Conservation (phyloP, 257 asterid species). For the Eucommia ulmoides region DNA sequence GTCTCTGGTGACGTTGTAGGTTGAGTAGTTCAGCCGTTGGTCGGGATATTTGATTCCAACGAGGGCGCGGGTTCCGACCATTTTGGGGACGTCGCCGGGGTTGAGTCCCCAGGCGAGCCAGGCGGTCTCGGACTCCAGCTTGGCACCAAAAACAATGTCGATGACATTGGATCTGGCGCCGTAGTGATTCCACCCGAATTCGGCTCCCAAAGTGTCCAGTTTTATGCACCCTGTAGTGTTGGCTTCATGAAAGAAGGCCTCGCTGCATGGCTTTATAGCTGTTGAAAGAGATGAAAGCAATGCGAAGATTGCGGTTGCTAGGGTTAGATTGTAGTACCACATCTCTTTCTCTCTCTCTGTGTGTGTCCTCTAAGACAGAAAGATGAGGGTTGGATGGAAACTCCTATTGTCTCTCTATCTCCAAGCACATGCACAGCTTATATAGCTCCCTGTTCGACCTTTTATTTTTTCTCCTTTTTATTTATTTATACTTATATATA, state of each 20-base stretch:
- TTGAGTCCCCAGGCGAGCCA: neutral
- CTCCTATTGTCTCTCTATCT: no score
- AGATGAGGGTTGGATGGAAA: no score
- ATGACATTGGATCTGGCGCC: neutral
- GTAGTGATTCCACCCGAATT: neutral
- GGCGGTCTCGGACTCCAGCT: neutral
- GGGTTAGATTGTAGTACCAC: no score
- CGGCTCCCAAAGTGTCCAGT: neutral
- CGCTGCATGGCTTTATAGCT: no score
- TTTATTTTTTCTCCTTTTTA: no score
- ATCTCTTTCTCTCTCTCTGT: no score
- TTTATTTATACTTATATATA: no score
- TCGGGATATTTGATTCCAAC: neutral
- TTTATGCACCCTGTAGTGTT: neutral
- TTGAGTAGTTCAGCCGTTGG: neutral
- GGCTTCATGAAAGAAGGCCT: neutral
- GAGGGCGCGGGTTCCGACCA: neutral
- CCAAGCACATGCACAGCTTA: no score
- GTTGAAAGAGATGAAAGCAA: no score
- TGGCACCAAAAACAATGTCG: neutral
- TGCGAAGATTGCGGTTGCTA: no score
- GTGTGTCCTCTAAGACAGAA: no score
- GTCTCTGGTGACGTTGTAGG: neutral
- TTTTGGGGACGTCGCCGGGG: neutral
- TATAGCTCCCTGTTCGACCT: no score